phyloP scores from a whole-genome alignment of 495 filamentous ascomycete species.

The Penicillium taxi region DNA sequence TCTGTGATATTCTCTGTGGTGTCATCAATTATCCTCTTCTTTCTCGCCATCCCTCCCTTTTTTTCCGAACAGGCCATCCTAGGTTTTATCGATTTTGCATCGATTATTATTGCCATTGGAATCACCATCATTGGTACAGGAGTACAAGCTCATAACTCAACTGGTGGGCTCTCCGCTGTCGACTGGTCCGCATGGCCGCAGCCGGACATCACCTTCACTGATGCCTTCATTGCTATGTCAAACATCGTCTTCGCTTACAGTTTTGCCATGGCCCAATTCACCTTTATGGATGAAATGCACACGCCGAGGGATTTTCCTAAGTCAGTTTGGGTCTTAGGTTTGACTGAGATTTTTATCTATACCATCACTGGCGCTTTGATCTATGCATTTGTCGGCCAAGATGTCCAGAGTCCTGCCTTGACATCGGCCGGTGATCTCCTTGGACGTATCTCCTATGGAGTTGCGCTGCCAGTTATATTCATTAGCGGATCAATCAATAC shows the following conservation, averaged over 20 bases:
- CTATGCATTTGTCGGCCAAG: conserved; percentile 58
- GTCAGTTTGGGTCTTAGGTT: conserved; percentile 51
- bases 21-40: conserved; percentile 52
- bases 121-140: conserved; percentile 62
- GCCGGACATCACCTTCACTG: conserved; percentile 21
- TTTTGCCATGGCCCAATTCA: conserved; percentile 61
- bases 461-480: conserved; percentile 68
- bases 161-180: conserved; percentile 27
- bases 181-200: conserved; percentile 34
- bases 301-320: conserved; percentile 55
- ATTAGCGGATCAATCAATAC: conserved; percentile 59
- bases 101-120: conserved; percentile 57
- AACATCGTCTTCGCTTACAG: conserved; percentile 64
- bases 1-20: conserved; percentile 55
- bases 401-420: conserved; percentile 60
- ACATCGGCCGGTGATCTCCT: conserved; percentile 51
- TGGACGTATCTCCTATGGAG: conserved; percentile 61
- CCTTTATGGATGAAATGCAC: conserved; percentile 69
- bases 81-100: conserved; percentile 54
- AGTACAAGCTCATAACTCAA: conserved; percentile 29
- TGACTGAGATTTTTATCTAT: conserved; percentile 58
- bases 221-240: conserved; percentile 51
- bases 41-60: conserved; percentile 52
- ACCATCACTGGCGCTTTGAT: conserved; percentile 58
- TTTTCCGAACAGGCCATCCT: conserved; percentile 51